A percentile compares a stretch with the other conserved stretches of the same genome.
phyloP scores from a whole-genome alignment of 257 asterid genomes.

The Ajuga chamaepitys region DNA sequence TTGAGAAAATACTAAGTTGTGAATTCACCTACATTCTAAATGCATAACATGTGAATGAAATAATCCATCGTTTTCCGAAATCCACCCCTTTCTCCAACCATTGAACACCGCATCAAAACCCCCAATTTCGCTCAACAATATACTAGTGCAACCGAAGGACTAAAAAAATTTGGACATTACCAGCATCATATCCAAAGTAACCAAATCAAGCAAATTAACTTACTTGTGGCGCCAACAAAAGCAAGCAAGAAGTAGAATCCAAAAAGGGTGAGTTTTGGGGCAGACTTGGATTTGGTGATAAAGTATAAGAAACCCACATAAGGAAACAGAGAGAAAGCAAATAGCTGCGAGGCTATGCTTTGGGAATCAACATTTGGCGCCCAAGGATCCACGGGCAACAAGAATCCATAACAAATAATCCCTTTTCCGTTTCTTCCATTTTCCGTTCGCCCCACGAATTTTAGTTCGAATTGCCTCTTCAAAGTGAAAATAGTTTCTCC shows the following conservation, averaged over 20 bases:
- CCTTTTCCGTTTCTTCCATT: conserved; percentile 25
- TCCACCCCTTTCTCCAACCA: background rate
- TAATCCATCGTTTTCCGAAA: background rate
- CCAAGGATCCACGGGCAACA: conserved; percentile 91
- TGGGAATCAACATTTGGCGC: conserved; percentile 75
- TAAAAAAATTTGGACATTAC: background rate
- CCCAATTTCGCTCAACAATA: background rate
- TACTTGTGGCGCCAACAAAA: conserved; percentile 87
- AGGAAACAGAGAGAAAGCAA: conserved; percentile 81
- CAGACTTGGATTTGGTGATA: conserved; percentile 76
- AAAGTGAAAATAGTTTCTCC: conserved; percentile 16
- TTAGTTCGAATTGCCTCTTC: conserved; percentile 21
- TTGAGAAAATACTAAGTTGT: background rate
- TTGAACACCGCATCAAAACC: background rate
- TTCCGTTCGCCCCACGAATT: conserved; percentile 19
- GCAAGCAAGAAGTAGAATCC: conserved; percentile 94
- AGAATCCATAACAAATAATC: conserved; percentile 32
- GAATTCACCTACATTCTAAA: background rate
- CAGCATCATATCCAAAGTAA: background rate
- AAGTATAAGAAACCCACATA: conserved; percentile 81
- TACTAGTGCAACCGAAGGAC: too few relatives aligned
- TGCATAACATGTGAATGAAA: background rate
- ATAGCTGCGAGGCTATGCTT: conserved; percentile 83
- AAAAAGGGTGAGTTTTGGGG: conserved; percentile 88
- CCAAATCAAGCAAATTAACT: conserved; percentile 26